Percentiles rank a stretch among this genome's conserved stretches.
Evolutionary conservation across 176 grass and related monocot species (phyloP).

Genomic region (barley (Hordeum vulgare)): MorexV3_pseudomolecules_assembly NC_058520.1:258737474-258737973

Average conservation of each 20-base stretch:
- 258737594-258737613: background rate
- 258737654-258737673: background rate
- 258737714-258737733: too few relatives aligned
- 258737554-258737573: conserved; percentile 96
- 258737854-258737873: background rate
- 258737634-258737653: background rate
- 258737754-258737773: too few relatives aligned
- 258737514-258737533: conserved; percentile 86
- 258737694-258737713: too few relatives aligned
- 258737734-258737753: too few relatives aligned
- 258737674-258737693: background rate
- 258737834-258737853: background rate
- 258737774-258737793: background rate
- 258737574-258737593: conserved; percentile 58
- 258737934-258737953: background rate
- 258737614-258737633: background rate
- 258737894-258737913: background rate
- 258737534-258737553: conserved; percentile 81
- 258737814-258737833: background rate
- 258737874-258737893: background rate
- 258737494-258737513: conserved; percentile 92
- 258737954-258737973: conserved; percentile 9
- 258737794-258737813: background rate
- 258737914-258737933: background rate
- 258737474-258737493: conserved; percentile 86